Conservation (phyloP, 2,329 filamentous ascomycete species). For the Geosmithia flava region DNA sequence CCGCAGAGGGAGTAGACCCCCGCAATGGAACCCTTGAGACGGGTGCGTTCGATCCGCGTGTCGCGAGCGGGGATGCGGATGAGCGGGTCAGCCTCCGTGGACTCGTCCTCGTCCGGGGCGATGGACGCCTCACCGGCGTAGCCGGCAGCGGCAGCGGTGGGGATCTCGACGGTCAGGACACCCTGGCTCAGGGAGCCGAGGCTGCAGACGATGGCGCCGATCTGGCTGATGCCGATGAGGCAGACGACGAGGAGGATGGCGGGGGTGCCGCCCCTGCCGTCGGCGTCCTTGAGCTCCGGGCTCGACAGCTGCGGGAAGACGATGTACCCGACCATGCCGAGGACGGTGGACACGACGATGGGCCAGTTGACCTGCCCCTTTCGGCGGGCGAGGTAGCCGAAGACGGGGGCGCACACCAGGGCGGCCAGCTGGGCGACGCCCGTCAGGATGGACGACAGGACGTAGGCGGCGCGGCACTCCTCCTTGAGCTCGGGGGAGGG, state of each 20-base stretch:
- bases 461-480: constrained; percentile 76
- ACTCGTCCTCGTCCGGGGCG: constrained; percentile 24
- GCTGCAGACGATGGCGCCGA: constrained; percentile 91
- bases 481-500: constrained; percentile 65
- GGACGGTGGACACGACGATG: constrained; percentile 55
- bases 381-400: constrained; percentile 72
- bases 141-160: constrained; percentile 4
- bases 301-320: constrained; percentile 64
- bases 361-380: constrained; percentile 58
- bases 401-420: constrained; percentile 71
- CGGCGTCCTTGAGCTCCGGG: constrained; percentile 56
- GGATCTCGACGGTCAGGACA: constrained; percentile 45
- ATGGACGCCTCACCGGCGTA: constrained; percentile 10
- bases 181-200: constrained; percentile 78
- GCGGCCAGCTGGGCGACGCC: constrained; percentile 82
- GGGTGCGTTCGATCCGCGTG: constrained; percentile 32
- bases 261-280: constrained; percentile 54
- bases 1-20: constrained; percentile 89
- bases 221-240: constrained; percentile 82
- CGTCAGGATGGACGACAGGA: constrained; percentile 75
- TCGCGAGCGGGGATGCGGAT: constrained; percentile 17
- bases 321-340: constrained; percentile 69
- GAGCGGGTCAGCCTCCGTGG: constrained; percentile 27
- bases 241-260: constrained; percentile 65
- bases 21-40: constrained; percentile 84